These are phyloP conservation scores for Pseudogymnoascus sp. DNA, from an alignment of 2,329 filamentous ascomycete genomes.

Conservation along the genomic window DNA sequence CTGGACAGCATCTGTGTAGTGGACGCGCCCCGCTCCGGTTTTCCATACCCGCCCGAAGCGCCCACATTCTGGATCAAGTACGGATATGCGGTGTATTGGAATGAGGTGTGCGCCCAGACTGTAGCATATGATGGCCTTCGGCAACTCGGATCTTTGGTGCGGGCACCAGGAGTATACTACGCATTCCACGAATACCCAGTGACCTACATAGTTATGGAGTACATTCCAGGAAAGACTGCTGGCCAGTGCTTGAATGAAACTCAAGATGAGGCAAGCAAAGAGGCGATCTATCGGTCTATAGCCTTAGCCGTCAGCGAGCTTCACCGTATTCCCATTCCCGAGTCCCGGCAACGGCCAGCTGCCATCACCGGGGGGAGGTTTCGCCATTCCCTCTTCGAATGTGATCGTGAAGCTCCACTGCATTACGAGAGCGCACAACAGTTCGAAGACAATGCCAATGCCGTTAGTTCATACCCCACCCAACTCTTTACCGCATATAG, in stretches of 20 bases:
- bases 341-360: slow-evolving; percentile 4
- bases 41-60: not conserved
- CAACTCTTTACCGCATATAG: too few relatives aligned
- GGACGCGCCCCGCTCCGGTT: not conserved
- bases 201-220: not conserved
- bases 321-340: slow-evolving; percentile 17
- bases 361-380: not conserved
- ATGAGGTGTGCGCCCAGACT: not conserved
- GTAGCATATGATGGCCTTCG: not conserved
- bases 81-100: not conserved
- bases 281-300: slow-evolving; percentile 14
- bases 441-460: slow-evolving; percentile 18
- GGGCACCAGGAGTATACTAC: not conserved
- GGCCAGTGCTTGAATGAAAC: not conserved
- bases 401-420: slow-evolving; percentile 7
- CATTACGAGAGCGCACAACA: slow-evolving; percentile 16
- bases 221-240: not conserved
- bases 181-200: not conserved
- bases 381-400: slow-evolving; percentile 14
- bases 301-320: slow-evolving; percentile 16
- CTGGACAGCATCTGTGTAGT: not conserved
- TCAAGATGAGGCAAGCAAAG: slow-evolving; percentile 12
- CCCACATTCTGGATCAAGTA: not conserved
- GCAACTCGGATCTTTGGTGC: not conserved
- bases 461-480: slow-evolving; percentile 11